phyloP scores from a whole-genome alignment of 225 moss, liverwort and hornwort genomes.

The Sphagnum contortum region DNA sequence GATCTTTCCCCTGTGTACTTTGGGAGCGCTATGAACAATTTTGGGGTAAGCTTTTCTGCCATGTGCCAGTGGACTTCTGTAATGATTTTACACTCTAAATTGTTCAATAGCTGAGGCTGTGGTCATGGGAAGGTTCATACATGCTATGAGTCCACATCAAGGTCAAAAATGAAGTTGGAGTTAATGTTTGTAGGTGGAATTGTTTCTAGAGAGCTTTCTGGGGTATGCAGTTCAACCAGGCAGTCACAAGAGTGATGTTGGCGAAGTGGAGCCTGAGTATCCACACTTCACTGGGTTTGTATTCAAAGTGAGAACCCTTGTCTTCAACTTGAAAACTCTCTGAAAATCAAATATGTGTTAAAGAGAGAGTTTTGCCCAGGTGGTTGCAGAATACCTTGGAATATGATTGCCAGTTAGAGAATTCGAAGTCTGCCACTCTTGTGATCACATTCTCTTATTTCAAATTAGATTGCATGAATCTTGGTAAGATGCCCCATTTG shows the following conservation, averaged over 20 bases:
- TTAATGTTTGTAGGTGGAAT: constrained; percentile 52
- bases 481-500: no score
- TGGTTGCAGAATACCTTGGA: background rate
- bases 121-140: no score
- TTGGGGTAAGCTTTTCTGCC: constrained; percentile 52
- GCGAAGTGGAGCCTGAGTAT: constrained; percentile 85
- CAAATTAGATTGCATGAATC: no score
- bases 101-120: no score
- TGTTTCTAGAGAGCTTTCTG: constrained; percentile 80
- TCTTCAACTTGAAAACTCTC: background rate
- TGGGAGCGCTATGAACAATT: constrained; percentile 98
- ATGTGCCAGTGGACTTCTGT: no score
- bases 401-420: no score
- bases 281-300: constrained; percentile 91
- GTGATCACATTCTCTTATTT: no score
- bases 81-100: no score
- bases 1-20: constrained; percentile 91
- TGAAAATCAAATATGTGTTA: background rate
- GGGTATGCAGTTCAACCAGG: constrained; percentile 69
- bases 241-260: constrained; percentile 60
- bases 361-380: background rate
- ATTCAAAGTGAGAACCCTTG: constrained; percentile 56
- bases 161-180: no score
- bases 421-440: no score
- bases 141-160: no score